Base-by-base conservation (phyloP, 2,329 filamentous ascomycete species). In the Saccharata proteae region DNA sequence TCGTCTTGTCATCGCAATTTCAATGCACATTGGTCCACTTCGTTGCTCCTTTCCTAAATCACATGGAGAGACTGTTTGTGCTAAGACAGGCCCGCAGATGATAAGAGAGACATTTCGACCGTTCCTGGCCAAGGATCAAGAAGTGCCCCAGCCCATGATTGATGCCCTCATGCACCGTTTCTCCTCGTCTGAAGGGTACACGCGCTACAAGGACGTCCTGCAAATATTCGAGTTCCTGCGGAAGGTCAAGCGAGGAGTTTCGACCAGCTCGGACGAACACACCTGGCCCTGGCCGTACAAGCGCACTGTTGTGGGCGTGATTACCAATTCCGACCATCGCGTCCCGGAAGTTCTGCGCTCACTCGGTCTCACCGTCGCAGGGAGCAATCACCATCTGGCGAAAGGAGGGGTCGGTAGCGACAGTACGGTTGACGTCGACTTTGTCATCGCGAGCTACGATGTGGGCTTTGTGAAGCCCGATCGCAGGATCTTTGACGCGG, bases 251-350 rank as follows among this genome's bases (percentile, higher is more conserved):
- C 7, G 5, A 20, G 24, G 10, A 3, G 13, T 16, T 2, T 14
- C 26, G n/a, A 20, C 13, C 12, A 19, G 18, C 14, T 18, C 12
- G 10, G 21, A 26, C 7, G 15, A 15, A 9, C 32, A 17, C 11
- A 16, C 15, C 22, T 9, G 20, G 28, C 16, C 7, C 16, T 18
- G 8, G 32, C 26, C 2, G 12, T 62, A 60, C 43, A 41, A 53
- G 10, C 48, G 45, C 9, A 56, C 64, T 4, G 52, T 71, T 2
- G 52, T 74, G 4, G 73, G 72, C 16, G 57, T 77, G 5, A 61
- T 78, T 30, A 72, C 71, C 8, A 78, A 78, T 45, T 77, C 72
- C 0, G 74, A 79, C 40, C 62, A 70, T 43, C 59, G 73, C n/a
- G 67, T 76, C 0, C 61, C 65, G 0, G 49, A 49, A 16, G 61